Evolutionary conservation across 2,329 filamentous ascomycete species (phyloP).

Genomic region (Arthrobotrys entomopaga): DNA sequence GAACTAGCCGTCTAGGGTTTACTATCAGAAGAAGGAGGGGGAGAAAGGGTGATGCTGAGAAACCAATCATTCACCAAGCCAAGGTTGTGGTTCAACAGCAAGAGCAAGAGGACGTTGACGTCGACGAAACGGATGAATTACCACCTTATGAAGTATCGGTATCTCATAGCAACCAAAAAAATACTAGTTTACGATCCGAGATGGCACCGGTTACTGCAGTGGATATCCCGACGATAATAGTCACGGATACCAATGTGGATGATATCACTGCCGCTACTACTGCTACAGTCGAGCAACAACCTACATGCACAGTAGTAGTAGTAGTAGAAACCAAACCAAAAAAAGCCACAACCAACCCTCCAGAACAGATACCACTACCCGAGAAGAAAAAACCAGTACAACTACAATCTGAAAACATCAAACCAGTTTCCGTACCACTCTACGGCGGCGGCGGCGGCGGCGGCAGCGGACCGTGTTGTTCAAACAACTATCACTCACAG

Average conservation of each 20-base stretch:
- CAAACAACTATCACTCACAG: slow-evolving; percentile 12
- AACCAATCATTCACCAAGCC: slow-evolving; percentile 37
- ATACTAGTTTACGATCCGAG: not conserved
- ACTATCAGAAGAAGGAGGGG: slow-evolving; percentile 7
- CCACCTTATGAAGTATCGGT: slow-evolving; percentile 15
- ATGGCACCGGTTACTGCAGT: slow-evolving; percentile 4
- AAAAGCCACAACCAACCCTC: not conserved
- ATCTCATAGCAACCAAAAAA: not conserved
- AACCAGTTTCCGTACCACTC: slow-evolving; percentile 16
- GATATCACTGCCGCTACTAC: not conserved
- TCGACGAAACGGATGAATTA: slow-evolving; percentile 1
- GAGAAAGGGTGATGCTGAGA: slow-evolving; percentile 12
- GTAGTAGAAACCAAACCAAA: slow-evolving; percentile 13
- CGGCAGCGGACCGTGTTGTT: slow-evolving; percentile 6
- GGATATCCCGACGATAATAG: slow-evolving; percentile 1
- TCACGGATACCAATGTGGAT: not conserved
- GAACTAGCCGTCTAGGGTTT: slow-evolving; percentile 19
- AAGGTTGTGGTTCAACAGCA: slow-evolving; percentile 30
- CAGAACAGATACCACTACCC: not conserved
- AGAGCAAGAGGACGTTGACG: not conserved
- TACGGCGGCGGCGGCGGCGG: slow-evolving; percentile 16
- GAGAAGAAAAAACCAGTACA: too few relatives aligned
- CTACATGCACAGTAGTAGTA: too few relatives aligned
- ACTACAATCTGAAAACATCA: slow-evolving; percentile 2
- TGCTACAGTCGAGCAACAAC: not conserved